A percentile compares a stretch with the other conserved stretches of the same genome.
These are phyloP conservation scores for Ustulina deusta DNA, from an alignment of 2,329 filamentous ascomycete genomes.

Conservation along the genomic window DNA sequence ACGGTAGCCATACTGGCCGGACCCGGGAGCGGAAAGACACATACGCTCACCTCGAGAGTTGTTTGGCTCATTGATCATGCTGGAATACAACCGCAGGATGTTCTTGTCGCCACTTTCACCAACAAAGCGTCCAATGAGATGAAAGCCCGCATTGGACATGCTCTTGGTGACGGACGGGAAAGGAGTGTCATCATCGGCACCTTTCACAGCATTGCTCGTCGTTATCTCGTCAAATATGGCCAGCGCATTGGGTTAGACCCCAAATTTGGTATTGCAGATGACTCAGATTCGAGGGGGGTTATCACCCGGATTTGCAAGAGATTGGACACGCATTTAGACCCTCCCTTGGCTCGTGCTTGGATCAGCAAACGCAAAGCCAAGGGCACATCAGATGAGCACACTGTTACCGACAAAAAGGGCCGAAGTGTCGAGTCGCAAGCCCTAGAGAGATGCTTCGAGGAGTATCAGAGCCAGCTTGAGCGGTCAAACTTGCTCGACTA, in stretches of 20 bases:
- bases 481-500: constrained; percentile 90
- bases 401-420: constrained; percentile 58
- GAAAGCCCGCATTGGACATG: constrained; percentile 84
- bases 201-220: constrained; percentile 91
- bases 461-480: constrained; percentile 82
- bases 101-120: constrained; percentile 96
- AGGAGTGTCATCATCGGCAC: constrained; percentile 87
- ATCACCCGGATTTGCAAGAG: constrained; percentile 86
- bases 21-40: constrained; percentile 87
- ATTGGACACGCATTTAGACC: constrained; percentile 75
- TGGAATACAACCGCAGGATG: constrained; percentile 82
- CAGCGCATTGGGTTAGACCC: constrained; percentile 83
- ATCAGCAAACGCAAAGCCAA: constrained; percentile 78
- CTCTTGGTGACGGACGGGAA: constrained; percentile 82
- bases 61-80: constrained; percentile 84
- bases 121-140: constrained; percentile 95
- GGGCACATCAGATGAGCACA: constrained; percentile 57
- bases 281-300: constrained; percentile 81
- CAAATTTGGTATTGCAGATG: constrained; percentile 92
- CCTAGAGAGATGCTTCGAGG: constrained; percentile 73
- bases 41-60: constrained; percentile 91
- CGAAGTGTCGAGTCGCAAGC: constrained; percentile 65
- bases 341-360: constrained; percentile 75
- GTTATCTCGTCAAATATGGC: constrained; percentile 87
- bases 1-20: constrained; percentile 76